phyloP scores from a whole-genome alignment of 2,329 filamentous ascomycete species.

The Pleomassaria siparia region DNA sequence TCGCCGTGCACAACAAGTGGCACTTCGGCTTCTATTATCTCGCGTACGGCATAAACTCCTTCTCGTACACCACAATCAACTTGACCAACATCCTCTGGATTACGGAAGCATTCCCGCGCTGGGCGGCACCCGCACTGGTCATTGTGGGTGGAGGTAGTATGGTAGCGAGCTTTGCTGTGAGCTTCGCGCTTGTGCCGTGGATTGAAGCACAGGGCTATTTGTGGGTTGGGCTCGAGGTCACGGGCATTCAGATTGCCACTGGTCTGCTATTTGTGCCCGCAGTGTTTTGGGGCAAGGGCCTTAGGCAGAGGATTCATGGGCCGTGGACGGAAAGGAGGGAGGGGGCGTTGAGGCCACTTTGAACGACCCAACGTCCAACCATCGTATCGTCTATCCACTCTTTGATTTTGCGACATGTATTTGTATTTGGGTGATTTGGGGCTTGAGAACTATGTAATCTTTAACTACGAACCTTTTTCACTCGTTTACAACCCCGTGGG shows the following conservation, averaged over 20 bases:
- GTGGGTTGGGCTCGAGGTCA: constrained; percentile 37
- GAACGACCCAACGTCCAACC: too few relatives aligned
- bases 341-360: constrained; percentile 28
- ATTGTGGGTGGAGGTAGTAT: constrained; percentile 28
- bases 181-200: constrained; percentile 27
- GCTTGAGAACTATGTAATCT: too few relatives aligned
- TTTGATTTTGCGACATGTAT: too few relatives aligned
- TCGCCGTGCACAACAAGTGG: constrained; percentile 21
- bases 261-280: constrained; percentile 29
- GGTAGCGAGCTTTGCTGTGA: constrained; percentile 24
- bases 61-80: constrained; percentile 25
- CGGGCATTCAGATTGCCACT: constrained; percentile 36
- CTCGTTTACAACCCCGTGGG: too few relatives aligned
- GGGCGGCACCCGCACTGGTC: constrained; percentile 33
- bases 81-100: constrained; percentile 34
- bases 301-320: constrained; percentile 30
- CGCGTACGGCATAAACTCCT: constrained; percentile 32
- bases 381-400: too few relatives aligned
- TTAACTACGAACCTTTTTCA: too few relatives aligned
- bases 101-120: constrained; percentile 35
- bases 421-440: too few relatives aligned
- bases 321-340: constrained; percentile 28
- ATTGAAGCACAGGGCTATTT: constrained; percentile 26
- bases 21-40: constrained; percentile 21
- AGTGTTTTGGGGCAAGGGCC: constrained; percentile 35